phyloP scores from a whole-genome alignment of 495 filamentous ascomycete species.

The Podospora didyma region DNA sequence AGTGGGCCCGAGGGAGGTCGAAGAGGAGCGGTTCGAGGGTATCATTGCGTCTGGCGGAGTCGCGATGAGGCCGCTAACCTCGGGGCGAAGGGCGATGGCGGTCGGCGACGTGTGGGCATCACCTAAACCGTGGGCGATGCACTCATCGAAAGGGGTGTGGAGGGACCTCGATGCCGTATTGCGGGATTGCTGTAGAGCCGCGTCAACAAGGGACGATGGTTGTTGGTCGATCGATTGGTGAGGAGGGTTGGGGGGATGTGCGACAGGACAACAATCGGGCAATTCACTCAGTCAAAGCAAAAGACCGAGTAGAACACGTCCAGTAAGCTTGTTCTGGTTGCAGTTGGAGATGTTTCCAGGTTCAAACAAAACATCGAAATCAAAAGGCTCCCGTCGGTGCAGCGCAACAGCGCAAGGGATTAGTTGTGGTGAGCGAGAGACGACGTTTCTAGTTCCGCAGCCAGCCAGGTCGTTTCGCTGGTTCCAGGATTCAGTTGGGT shows the following conservation, averaged over 20 bases:
- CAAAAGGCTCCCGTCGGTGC: no score
- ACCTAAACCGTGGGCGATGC: constrained; percentile 18
- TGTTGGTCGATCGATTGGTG: no score
- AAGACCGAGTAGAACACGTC: not conserved
- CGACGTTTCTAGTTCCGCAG: no score
- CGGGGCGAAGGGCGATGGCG: constrained; percentile 22
- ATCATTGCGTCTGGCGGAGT: constrained; percentile 29
- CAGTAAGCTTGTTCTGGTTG: not conserved
- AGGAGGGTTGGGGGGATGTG: not conserved
- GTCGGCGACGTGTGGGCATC: constrained; percentile 22
- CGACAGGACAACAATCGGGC: not conserved
- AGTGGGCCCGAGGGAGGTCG: constrained; percentile 20
- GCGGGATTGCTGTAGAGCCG: not conserved
- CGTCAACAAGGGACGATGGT: no score
- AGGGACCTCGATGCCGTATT: not conserved
- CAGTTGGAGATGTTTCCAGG: not conserved
- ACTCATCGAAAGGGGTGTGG: not conserved
- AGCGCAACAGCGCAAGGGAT: no score
- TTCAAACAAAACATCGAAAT: no score
- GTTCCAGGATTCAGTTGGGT: no score
- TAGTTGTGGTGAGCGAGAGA: no score
- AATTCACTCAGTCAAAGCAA: no score
- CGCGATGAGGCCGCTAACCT: constrained; percentile 23
- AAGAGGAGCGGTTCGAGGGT: constrained; percentile 21
- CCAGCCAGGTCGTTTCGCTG: no score